Conservation (phyloP, 192 early-diverging fungal species). For the Geranomyces variabilis region DNA sequence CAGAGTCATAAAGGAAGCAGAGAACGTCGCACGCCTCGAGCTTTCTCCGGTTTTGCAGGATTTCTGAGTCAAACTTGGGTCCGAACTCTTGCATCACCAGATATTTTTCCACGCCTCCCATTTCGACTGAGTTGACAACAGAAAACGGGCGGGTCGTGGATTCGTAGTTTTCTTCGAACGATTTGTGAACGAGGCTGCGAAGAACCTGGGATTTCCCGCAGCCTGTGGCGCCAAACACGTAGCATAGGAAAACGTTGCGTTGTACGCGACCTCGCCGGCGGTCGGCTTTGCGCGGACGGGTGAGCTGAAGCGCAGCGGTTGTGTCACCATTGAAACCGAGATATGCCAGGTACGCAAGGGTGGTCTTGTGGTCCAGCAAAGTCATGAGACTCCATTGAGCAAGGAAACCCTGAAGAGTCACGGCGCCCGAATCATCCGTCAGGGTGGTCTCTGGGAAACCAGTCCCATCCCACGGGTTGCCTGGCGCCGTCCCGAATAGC, state of each 20-base stretch:
- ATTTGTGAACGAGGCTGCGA: slow-evolving; percentile 83
- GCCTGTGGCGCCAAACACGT: slow-evolving; percentile 92
- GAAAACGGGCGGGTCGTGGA: slow-evolving; percentile 74
- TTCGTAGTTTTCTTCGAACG: slow-evolving; percentile 73
- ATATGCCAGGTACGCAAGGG: slow-evolving; percentile 93
- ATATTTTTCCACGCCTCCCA: slow-evolving; percentile 92
- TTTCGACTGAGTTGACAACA: slow-evolving; percentile 94
- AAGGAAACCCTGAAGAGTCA: slow-evolving; percentile 95
- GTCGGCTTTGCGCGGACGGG: slow-evolving; percentile 67
- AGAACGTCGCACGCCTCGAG: slow-evolving; percentile 89
- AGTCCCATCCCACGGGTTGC: slow-evolving; percentile 89
- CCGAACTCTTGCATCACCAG: slow-evolving; percentile 96
- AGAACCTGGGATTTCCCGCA: slow-evolving; percentile 92
- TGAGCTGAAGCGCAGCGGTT: slow-evolving; percentile 83
- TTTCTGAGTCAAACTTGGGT: slow-evolving; percentile 80
- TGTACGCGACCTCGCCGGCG: slow-evolving; percentile 82
- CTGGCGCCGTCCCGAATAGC: slow-evolving; percentile 87
- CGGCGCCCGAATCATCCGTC: slow-evolving; percentile 80
- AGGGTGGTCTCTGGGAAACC: slow-evolving; percentile 89
- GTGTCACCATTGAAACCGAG: slow-evolving; percentile 93
- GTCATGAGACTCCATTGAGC: slow-evolving; percentile 99
- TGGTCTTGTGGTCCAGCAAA: slow-evolving; percentile 84
- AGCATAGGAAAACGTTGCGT: slow-evolving; percentile 89
- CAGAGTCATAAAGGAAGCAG: slow-evolving; percentile 94
- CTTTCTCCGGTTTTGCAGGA: slow-evolving; percentile 85